Conservation (phyloP, 176 grass and related monocot species). For the Hyparrhenia diplandra region DNA sequence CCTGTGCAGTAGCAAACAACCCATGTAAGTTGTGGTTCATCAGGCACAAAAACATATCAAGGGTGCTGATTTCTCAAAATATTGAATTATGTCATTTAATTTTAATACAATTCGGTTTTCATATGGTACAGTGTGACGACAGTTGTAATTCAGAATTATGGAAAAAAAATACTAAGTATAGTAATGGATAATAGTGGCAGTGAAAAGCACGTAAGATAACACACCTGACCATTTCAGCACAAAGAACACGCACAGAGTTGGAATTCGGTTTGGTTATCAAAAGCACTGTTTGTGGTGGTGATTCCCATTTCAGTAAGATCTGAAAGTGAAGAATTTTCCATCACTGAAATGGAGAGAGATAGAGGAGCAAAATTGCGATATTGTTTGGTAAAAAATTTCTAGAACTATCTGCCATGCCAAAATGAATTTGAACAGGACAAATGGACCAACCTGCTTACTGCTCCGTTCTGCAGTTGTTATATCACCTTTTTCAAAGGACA, state of each 20-base stretch:
- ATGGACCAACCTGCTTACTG: slow-evolving; percentile 78
- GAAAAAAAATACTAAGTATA: neutral
- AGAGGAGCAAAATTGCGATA: neutral
- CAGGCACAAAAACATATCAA: slow-evolving; percentile 7
- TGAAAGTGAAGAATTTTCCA: slow-evolving; percentile 39
- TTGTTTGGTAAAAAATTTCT: neutral
- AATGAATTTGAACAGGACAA: slow-evolving; percentile 5
- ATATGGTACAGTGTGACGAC: neutral
- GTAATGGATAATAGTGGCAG: neutral
- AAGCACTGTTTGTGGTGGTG: slow-evolving; percentile 76
- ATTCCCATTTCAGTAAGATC: slow-evolving; percentile 99
- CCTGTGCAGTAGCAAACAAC: neutral
- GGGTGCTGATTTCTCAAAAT: neutral
- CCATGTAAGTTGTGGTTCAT: slow-evolving; percentile 2
- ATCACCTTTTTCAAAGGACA: slow-evolving; percentile 98
- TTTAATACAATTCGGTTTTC: neutral
- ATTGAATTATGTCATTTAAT: neutral
- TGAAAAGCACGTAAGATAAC: slow-evolving; percentile 27
- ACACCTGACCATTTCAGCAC: slow-evolving; percentile 95
- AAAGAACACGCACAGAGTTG: slow-evolving; percentile 60
- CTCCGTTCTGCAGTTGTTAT: slow-evolving; percentile 97
- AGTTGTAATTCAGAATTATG: slow-evolving; percentile 3
- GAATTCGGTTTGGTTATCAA: slow-evolving; percentile 97
- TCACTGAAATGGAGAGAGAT: slow-evolving; percentile 29
- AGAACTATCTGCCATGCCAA: neutral